Base-by-base conservation (phyloP, 2,329 filamentous ascomycete genomes). In the Xylaria sp. region DNA sequence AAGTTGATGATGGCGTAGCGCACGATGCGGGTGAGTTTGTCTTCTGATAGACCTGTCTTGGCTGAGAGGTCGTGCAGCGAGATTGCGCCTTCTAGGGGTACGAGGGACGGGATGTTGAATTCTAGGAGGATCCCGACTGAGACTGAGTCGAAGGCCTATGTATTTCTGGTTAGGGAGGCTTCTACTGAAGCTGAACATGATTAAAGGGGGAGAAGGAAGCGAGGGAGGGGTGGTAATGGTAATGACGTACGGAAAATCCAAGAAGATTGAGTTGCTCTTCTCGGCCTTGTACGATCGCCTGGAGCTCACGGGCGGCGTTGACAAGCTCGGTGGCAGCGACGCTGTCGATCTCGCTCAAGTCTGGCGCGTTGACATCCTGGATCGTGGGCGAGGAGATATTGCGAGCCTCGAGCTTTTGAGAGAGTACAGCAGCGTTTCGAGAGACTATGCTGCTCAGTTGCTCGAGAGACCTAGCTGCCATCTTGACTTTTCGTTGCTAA, bases 1-100 rank as follows among this genome's bases (percentile, higher is more conserved):
- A 54, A 54, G 13, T 61, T 66, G 41, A 39, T 54, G 12, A 56
- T 56, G 23, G 64, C 57, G 32, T 66, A 66, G 25, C 64, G 64
- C n/a, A 66, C 39, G 15, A 66, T 39, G n/a, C 64, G 64, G 25
- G 64, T 41, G 1, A 62, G 51, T 10, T 56, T 55, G 18, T 57
- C 52, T 18, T 66, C 64, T 10, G 25, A 32, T 28, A 66, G 34
- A 5, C 51, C 50, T 9, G 55, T 32, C n/a, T 41, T 48, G 12
- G 3, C 20, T 1, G 64, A 28, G 39, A 66, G 58, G 20, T 56
- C 50, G n/a, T 28, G 12, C 4, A 66, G 23, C n/a, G 64, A 28
- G 37, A 66, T 66, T 5, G 50, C 32, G 6, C 48, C 51, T 25
- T 32, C 39, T 1, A 66, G 9, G 7, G 64, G 64, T 4, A 66